Base-by-base conservation (phyloP, 352 stramenopile genomes). In the Phytophthora crassamura region DNA sequence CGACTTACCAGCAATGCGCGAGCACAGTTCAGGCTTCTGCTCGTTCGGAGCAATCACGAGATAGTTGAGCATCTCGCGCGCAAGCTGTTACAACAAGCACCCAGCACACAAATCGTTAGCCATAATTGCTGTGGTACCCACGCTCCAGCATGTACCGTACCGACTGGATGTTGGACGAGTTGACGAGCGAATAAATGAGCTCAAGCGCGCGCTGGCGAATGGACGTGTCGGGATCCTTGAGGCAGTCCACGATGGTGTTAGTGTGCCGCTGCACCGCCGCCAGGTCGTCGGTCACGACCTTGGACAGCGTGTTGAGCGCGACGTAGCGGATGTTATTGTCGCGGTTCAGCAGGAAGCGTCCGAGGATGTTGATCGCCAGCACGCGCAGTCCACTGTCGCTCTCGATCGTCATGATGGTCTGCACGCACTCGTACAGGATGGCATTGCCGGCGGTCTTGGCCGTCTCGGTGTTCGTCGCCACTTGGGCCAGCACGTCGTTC, bases 301-400 rank as follows among this genome's bases (percentile, higher is more conserved):
- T 96, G 35, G 89, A 94, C 2, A 99, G 82, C 28, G 97, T 99
- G 64, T 99, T 99, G 18, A 99, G 84, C 30, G 98, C 98, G 33
- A 99, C 98, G 71, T 99, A 99, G 18, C 98, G 95, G 77, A 99
- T 99, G 77, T 99, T 99, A 80, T 99, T 99, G 86, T 99, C 98
- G 12, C 97, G 93, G 77, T 99, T 99, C 10, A 99, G 85, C 46
- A 99, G 67, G 70, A 99, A 99, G 34, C 98, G 91, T 47, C 98
- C 98, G 22, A 99, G 84, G 64, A 99, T 99, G 80, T 99, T 99
- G 58, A 99, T 97, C 25, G 97, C 97, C 33, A 99, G 80, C 20
- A 99, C 93, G 35, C 97, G 88, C 5, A 99, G 88, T 10, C 96
- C 95, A 58, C 94, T 97, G 75, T 99, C 97, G 72, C 90, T 98